phyloP scores from a whole-genome alignment of 169 alveolate species.

The Cyclospora cayetanensis region DNA sequence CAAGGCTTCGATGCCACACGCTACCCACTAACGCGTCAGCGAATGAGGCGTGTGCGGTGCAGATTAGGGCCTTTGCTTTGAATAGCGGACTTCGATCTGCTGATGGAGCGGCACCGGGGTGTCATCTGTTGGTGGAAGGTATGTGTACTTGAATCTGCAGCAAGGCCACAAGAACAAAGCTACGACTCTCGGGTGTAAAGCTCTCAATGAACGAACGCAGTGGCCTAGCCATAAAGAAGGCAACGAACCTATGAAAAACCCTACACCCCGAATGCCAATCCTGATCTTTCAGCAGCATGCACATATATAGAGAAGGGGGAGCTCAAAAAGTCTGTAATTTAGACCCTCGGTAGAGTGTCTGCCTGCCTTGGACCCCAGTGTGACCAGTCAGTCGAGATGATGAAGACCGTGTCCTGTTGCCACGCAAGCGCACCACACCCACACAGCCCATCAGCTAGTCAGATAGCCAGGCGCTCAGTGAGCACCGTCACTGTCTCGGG shows the following conservation, averaged over 20 bases:
- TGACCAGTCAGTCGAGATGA: not conserved
- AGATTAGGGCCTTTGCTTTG: not conserved
- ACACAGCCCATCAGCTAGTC: not conserved
- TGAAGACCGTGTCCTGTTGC: slow-evolving; percentile 32
- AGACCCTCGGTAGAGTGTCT: no score
- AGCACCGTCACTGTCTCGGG: no score
- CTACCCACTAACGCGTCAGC: not conserved
- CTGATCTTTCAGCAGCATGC: no score
- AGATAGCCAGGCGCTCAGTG: not conserved
- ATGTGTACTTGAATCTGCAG: not conserved
- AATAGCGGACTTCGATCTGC: slow-evolving; percentile 8
- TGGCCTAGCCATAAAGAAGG: no score
- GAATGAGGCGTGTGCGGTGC: not conserved
- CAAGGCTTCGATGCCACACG: not conserved
- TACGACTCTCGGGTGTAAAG: slow-evolving; percentile 9
- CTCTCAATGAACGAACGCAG: not conserved
- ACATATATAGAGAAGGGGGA: no score
- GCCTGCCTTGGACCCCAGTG: slow-evolving; percentile 19
- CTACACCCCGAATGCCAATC: not conserved
- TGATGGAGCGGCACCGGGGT: not conserved
- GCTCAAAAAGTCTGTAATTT: no score
- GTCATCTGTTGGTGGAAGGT: not conserved
- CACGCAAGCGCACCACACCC: not conserved
- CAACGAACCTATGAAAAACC: no score
- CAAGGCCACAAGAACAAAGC: not conserved